Conservation (phyloP, 768 basidiomycete species). For the Terana coerulea region DNA sequence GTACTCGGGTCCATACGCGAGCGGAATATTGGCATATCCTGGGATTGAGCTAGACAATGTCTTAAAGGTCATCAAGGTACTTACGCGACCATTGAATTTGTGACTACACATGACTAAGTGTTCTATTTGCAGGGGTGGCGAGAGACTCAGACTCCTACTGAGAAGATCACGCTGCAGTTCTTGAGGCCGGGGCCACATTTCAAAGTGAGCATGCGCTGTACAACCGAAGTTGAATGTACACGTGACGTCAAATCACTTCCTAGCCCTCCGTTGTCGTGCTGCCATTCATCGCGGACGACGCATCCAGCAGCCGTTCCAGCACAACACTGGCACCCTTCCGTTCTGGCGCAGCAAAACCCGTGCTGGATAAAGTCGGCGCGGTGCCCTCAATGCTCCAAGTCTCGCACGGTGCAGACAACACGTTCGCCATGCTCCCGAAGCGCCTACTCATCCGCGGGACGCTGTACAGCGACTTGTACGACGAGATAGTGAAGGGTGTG, state of each 20-base stretch:
- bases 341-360: slow-evolving; percentile 10
- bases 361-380: slow-evolving; percentile 10
- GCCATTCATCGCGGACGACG: slow-evolving; percentile 12
- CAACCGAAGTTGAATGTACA: no score
- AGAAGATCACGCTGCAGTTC: slow-evolving; percentile 15
- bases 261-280: slow-evolving; percentile 17
- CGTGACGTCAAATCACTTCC: not conserved
- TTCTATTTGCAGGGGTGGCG: not conserved
- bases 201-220: slow-evolving; percentile 15
- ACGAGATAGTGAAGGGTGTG: slow-evolving; percentile 10
- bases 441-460: slow-evolving; percentile 19
- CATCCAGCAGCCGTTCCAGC: slow-evolving; percentile 12
- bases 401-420: slow-evolving; percentile 17
- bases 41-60: slow-evolving; percentile 12
- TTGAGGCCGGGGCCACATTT: slow-evolving; percentile 16
- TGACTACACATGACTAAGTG: not conserved
- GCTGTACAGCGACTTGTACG: slow-evolving; percentile 13
- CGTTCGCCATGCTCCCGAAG: slow-evolving; percentile 10
- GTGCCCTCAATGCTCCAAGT: slow-evolving; percentile 12
- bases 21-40: slow-evolving; percentile 14
- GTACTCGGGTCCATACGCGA: slow-evolving; percentile 11
- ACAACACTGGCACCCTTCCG: slow-evolving; percentile 17
- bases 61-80: slow-evolving; percentile 10
- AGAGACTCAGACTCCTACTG: not conserved
- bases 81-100: not conserved